These are phyloP conservation scores for Cymbopogon citratus DNA, from an alignment of 176 grass and related monocot species.

Conservation along the genomic window DNA sequence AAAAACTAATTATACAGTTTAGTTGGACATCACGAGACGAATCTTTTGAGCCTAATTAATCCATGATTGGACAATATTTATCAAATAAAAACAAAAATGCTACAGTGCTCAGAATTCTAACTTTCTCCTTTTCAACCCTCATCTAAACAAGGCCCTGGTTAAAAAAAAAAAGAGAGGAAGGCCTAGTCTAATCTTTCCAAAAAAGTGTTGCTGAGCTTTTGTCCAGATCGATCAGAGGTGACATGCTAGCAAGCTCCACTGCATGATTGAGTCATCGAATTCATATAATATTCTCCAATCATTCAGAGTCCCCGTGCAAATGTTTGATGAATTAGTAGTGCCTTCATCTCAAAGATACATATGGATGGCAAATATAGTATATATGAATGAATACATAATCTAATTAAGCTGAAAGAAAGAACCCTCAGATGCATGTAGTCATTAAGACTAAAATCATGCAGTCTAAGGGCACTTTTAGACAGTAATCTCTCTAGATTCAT, in stretches of 20 bases:
- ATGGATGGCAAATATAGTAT: neutral
- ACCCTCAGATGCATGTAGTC: neutral
- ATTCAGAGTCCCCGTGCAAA: conserved; percentile 25
- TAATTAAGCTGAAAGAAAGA: neutral
- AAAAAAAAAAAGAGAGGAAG: neutral
- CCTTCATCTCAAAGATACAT: neutral
- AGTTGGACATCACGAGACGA: too few species aligned
- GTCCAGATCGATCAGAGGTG: conserved; percentile 13
- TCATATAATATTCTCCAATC: neutral
- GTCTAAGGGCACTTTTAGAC: neutral
- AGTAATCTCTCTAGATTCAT: neutral
- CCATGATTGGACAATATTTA: too few species aligned
- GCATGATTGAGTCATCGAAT: neutral
- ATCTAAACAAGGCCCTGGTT: too few species aligned
- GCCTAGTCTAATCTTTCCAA: neutral
- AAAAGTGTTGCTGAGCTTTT: conserved; percentile 20
- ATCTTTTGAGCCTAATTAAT: too few species aligned
- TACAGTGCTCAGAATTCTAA: too few species aligned
- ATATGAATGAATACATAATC: neutral
- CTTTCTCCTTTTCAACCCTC: too few species aligned
- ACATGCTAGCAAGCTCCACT: neutral
- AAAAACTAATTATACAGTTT: too few species aligned
- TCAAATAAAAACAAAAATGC: too few species aligned
- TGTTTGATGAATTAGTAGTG: neutral
- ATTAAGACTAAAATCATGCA: neutral